Conservation (phyloP, 1,284 basidiomycete genomes). For the Fomitopsis betulina region DNA sequence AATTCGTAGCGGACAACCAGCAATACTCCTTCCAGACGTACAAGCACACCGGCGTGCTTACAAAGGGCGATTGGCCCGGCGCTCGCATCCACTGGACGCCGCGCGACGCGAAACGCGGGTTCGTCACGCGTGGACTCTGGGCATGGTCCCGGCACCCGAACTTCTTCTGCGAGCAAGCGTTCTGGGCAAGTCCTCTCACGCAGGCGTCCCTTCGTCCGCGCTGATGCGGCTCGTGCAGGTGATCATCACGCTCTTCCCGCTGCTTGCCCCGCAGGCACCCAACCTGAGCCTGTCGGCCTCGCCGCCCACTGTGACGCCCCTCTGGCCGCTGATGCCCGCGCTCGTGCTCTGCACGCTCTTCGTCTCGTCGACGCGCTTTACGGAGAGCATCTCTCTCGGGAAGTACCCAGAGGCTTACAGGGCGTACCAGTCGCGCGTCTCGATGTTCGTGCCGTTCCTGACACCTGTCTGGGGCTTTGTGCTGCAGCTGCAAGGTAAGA, state of each 20-base stretch:
- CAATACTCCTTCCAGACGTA: slow-evolving; percentile 83
- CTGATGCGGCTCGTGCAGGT: slow-evolving; percentile 60
- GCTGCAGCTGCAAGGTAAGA: slow-evolving; percentile 31
- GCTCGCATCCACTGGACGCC: slow-evolving; percentile 60
- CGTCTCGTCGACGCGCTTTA: slow-evolving; percentile 69
- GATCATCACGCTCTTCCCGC: slow-evolving; percentile 64
- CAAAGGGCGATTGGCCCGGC: slow-evolving; percentile 59
- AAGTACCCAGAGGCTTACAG: slow-evolving; percentile 78
- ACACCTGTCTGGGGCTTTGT: slow-evolving; percentile 41
- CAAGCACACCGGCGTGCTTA: slow-evolving; percentile 55
- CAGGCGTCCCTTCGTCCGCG: slow-evolving; percentile 19
- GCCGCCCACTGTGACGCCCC: slow-evolving; percentile 25
- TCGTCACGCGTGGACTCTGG: slow-evolving; percentile 84
- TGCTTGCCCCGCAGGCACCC: slow-evolving; percentile 45
- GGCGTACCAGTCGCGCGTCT: slow-evolving; percentile 76
- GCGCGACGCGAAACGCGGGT: slow-evolving; percentile 75
- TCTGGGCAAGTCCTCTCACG: slow-evolving; percentile 63
- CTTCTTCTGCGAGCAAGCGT: slow-evolving; percentile 83
- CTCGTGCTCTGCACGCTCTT: slow-evolving; percentile 66
- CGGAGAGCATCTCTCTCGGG: slow-evolving; percentile 70
- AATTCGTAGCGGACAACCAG: slow-evolving; percentile 88
- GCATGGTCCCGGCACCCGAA: slow-evolving; percentile 88
- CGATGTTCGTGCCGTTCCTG: slow-evolving; percentile 68
- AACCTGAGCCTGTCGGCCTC: slow-evolving; percentile 23
- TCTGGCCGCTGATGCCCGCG: slow-evolving; percentile 47